A percentile compares a stretch with the other conserved stretches of the same genome.
Evolutionary conservation across 78 protist species (phyloP).

Genomic region (Cavenderia fasciculata): DNA sequence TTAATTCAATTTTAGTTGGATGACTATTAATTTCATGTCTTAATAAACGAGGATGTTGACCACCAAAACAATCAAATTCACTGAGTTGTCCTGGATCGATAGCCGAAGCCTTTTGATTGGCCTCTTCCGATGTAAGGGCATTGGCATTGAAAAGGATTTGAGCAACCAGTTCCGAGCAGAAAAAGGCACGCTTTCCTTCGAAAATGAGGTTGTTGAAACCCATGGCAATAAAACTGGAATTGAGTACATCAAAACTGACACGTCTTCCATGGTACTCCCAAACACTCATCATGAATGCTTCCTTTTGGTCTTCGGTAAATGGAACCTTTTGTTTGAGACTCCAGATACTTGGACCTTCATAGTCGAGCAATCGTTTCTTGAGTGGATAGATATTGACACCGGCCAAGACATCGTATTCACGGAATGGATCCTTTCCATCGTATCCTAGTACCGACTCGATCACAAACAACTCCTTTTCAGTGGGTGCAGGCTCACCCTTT

Average conservation of each 20-base stretch:
- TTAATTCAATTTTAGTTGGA: no score
- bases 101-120: background rate
- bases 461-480: background rate
- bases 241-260: slow-evolving; percentile 28
- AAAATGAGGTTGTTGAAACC: slow-evolving; percentile 3
- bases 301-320: background rate
- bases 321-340: background rate
- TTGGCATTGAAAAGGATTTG: background rate
- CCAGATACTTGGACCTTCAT: slow-evolving; percentile 16
- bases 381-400: slow-evolving; percentile 31
- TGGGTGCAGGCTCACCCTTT: background rate
- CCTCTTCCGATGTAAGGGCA: background rate
- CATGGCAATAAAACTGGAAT: background rate
- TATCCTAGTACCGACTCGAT: slow-evolving; percentile 15
- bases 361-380: slow-evolving; percentile 8
- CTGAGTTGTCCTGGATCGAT: slow-evolving; percentile 46
- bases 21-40: slow-evolving; percentile 36
- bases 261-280: slow-evolving; percentile 31
- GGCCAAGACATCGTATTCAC: background rate
- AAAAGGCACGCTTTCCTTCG: slow-evolving; percentile 2
- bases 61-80: slow-evolving; percentile 3
- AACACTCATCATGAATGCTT: background rate
- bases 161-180: slow-evolving; percentile 35
- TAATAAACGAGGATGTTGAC: background rate
- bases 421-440: slow-evolving; percentile 37